A percentile compares a stretch with the other conserved stretches of the same genome.
Conservation (phyloP, 163 green algal species). For the Trebouxiophyceae sp. region DNA sequence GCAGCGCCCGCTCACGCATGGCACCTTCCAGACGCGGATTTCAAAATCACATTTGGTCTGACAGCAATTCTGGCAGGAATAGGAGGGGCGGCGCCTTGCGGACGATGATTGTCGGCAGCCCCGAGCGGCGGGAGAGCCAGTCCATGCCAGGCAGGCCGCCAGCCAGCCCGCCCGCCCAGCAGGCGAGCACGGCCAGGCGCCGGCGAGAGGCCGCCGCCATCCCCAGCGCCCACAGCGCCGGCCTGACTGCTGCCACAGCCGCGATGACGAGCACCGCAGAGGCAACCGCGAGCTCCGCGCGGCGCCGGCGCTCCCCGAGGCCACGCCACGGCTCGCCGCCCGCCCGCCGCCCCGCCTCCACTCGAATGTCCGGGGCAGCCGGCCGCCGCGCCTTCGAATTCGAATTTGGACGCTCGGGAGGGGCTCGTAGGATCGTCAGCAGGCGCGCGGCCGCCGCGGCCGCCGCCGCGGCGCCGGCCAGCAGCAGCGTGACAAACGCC, state of each 20-base stretch:
- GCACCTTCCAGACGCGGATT: neutral
- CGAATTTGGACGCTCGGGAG: neutral
- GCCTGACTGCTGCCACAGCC: neutral
- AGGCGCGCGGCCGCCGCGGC: no score
- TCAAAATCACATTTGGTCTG: neutral
- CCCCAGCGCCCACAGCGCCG: conserved; percentile 21
- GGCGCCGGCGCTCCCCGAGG: neutral
- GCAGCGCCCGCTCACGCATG: no score
- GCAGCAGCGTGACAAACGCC: no score
- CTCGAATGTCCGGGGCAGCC: neutral
- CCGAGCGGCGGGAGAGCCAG: conserved; percentile 8
- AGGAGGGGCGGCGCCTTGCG: conserved; percentile 12
- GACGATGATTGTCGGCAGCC: conserved; percentile 31
- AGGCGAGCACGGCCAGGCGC: conserved; percentile 16
- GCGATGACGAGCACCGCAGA: conserved; percentile 4
- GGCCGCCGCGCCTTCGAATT: neutral
- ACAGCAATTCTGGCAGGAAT: neutral
- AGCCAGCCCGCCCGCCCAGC: conserved; percentile 24
- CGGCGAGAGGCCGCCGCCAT: conserved; percentile 14
- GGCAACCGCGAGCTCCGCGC: neutral
- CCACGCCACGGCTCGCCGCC: no score
- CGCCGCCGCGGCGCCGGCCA: no score
- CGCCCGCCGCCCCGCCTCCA: neutral
- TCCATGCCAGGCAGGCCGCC: conserved; percentile 25
- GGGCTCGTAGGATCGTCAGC: no score